These are phyloP conservation scores for Lachancea nothofagi DNA, from an alignment of 805 yeast genomes.

Conservation along the genomic window DNA sequence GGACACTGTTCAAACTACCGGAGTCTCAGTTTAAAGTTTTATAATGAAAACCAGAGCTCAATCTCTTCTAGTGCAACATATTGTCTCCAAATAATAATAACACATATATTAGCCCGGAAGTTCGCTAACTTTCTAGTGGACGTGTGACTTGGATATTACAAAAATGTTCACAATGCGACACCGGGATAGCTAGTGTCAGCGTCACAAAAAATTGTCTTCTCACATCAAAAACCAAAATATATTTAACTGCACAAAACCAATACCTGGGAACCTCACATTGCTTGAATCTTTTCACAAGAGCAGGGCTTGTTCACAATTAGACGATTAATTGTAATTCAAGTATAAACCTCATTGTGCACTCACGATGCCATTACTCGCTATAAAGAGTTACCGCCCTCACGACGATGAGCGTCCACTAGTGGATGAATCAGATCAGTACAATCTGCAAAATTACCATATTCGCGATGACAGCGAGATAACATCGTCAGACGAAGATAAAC, in stretches of 20 bases:
- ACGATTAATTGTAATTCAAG: background rate
- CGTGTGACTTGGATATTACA: too few species aligned
- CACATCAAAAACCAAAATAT: background rate
- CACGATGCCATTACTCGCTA: slow-evolving; percentile 10
- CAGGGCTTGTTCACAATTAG: background rate
- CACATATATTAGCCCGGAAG: too few species aligned
- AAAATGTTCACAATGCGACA: background rate
- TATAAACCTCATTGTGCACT: too few species aligned
- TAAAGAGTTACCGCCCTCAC: slow-evolving; percentile 1
- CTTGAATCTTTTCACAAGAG: background rate
- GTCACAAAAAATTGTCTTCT: background rate
- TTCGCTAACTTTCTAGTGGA: too few species aligned
- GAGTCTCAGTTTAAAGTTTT: background rate
- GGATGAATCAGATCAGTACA: slow-evolving; percentile 4
- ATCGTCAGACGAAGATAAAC: slow-evolving; percentile 16
- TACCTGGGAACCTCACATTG: background rate
- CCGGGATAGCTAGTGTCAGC: background rate
- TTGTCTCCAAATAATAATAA: too few species aligned
- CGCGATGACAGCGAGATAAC: slow-evolving; percentile 19
- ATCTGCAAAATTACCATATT: slow-evolving; percentile 6
- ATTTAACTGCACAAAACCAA: slow-evolving; percentile 2
- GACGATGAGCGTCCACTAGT: background rate
- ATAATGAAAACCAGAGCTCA: background rate
- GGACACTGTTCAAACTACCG: background rate
- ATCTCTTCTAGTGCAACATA: too few species aligned